Evolutionary conservation across 345 rosid genomes (phyloP), one percentile per base, ranked within the genome.

Genomic region (Brassica cretica): DNA sequence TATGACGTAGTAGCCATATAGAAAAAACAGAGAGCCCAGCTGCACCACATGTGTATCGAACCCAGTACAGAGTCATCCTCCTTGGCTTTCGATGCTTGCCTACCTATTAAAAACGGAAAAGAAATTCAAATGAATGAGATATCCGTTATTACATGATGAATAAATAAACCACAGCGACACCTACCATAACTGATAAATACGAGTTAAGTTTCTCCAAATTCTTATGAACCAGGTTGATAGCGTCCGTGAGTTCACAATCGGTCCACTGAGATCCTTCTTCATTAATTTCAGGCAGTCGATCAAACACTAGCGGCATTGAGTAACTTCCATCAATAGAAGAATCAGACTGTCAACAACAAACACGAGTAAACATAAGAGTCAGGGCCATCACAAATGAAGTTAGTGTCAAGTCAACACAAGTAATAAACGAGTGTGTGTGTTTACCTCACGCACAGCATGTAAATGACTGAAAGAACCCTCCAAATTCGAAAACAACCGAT

Each of bases 1-100:
- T 94, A 77, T 94, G 98, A 44, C 73, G 89, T 64, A 92, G 85
- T 60, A 94, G 83, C 98, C 98, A 94, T 71, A 92, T 3, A 51
- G 97, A 88, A 81, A 86, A 87, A 72, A 85, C 79, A 1, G 95
- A 90, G 44, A 94, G 79, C 33, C 97, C 97, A 87, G 91, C 85
- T 39, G 90, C 94, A 79, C 97, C 93, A 80, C 87, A 91, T 11
- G 97, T 81, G 82, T 92, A 89, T 65, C 75, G 89, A 46, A 91
- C 82, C 98, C 98, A 94, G 75, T 87, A 83, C 65, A 78, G 87
- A 41, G 92, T 86, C 74, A 89, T 70, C 77, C 80, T 89, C 75
- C 83, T 85, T 39, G 98, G 97, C 80, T 88, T 94, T 78, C 78
- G 86, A 85, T 91, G 91, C 76, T 89, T 91, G 68, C 86, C 86